Base-by-base conservation (phyloP, 352 stramenopile species). In the Globisporangium yorkense region DNA sequence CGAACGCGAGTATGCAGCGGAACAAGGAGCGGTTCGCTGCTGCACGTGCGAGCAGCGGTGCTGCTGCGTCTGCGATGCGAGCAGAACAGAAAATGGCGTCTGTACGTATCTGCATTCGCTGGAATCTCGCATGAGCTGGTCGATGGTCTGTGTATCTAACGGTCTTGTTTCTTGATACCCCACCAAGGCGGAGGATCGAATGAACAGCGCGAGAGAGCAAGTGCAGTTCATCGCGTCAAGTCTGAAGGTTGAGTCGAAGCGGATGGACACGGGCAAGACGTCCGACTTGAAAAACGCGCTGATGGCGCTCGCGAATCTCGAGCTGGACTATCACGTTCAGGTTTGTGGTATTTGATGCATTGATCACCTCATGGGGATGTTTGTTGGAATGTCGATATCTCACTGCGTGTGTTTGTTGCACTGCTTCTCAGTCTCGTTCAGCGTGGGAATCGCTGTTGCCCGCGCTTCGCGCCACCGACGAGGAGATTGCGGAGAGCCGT, bases 1-100 rank as follows among this genome's bases (percentile, higher is more conserved):
- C 85, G n/a, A 95, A 90, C 67, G 80, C 82, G 5, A 93, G 80
- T 55, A 95, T 95, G 85, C 85, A 95, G 57, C 68, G 85, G 41
- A 95, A 95, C 63, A 95, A 95, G 71, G 85, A 95, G 59, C 74
- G 84, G 0, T 95, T 95, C 64, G 85, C 85, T 18, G 85, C 85
- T 56, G 85, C 85, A 15, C 76, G 85, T 33, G 85, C 85, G 33
- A 95, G 85, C 61, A 95, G 83, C 56, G 85, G 85, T 1, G 84
- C 85, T 52, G 85, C 85, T 18, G 85, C 83, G 29, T 95, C 85
- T 56, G 85, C 85, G 6, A 93, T 95, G 83, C 76, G 82, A 56
- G 85, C 85, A 13, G 85, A 95, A 57, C 85, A 95, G 41, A 93
- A 95, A 59, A 92, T 95, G 81, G 75, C 85, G 40, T 93, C 83